phyloP scores from a whole-genome alignment of 2,329 filamentous ascomycete genomes.

The Neopestalotiopsis sp. region DNA sequence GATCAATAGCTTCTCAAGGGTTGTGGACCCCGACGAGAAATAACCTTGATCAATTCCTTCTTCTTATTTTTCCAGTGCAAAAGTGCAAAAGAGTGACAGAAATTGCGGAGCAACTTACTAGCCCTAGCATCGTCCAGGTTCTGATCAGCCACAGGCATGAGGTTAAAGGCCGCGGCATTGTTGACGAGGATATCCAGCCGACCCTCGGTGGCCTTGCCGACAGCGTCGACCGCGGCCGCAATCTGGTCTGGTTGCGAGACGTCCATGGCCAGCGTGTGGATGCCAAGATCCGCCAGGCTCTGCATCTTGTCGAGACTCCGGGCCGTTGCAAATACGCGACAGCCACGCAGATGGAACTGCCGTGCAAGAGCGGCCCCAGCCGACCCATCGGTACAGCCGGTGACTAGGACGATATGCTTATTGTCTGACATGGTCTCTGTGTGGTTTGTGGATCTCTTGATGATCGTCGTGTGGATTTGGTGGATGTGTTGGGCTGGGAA shows the following conservation, averaged over 20 bases:
- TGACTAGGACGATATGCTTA: slow-evolving; percentile 32
- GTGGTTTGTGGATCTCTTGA: background rate
- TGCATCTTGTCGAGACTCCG: slow-evolving; percentile 32
- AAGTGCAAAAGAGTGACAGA: background rate
- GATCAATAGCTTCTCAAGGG: background rate
- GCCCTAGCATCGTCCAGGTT: slow-evolving; percentile 23
- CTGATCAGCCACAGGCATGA: slow-evolving; percentile 31
- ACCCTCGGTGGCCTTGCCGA: slow-evolving; percentile 21
- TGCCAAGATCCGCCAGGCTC: slow-evolving; percentile 28
- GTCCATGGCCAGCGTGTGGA: slow-evolving; percentile 34
- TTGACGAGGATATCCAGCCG: slow-evolving; percentile 33
- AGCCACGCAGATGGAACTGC: slow-evolving; percentile 36
- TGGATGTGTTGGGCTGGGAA: background rate
- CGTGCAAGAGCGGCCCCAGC: slow-evolving; percentile 36
- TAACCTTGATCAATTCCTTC: background rate
- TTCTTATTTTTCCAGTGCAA: background rate
- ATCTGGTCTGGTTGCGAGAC: slow-evolving; percentile 34
- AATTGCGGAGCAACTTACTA: slow-evolving; percentile 5
- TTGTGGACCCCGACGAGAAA: background rate
- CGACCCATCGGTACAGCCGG: slow-evolving; percentile 38
- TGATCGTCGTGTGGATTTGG: background rate
- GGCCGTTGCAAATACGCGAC: slow-evolving; percentile 36
- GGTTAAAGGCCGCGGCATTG: slow-evolving; percentile 30
- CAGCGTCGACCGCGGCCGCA: slow-evolving; percentile 21
- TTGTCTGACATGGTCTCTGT: slow-evolving; percentile 20